A percentile compares a stretch with the other conserved stretches of the same genome.
Conservation (phyloP, 192 early-diverging fungal species). For the Podila epicladia region DNA sequence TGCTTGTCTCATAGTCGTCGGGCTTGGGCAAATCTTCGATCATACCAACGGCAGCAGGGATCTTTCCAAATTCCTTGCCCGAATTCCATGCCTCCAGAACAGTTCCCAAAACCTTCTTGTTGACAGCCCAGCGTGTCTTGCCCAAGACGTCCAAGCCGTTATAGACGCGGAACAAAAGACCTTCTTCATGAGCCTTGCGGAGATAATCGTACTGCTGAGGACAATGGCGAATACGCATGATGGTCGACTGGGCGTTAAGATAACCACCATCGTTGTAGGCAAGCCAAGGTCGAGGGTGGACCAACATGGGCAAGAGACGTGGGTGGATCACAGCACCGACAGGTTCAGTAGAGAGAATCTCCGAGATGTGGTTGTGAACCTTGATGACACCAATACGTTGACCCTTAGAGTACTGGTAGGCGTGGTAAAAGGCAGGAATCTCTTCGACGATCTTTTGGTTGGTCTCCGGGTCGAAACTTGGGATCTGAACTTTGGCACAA, state of each 20-base stretch:
- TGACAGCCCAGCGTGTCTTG: constrained; percentile 87
- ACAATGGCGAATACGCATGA: constrained; percentile 80
- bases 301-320: constrained; percentile 91
- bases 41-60: constrained; percentile 65
- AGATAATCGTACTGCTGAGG: constrained; percentile 84
- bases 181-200: constrained; percentile 78
- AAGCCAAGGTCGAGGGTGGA: constrained; percentile 92
- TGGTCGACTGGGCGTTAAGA: constrained; percentile 70
- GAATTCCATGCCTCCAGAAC: constrained; percentile 91
- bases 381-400: constrained; percentile 80
- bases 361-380: constrained; percentile 71
- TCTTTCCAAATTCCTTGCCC: constrained; percentile 75
- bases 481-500: constrained; percentile 72
- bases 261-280: constrained; percentile 88
- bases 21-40: constrained; percentile 67
- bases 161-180: constrained; percentile 72
- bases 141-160: constrained; percentile 90
- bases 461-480: constrained; percentile 66
- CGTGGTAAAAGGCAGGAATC: constrained; percentile 86
- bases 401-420: constrained; percentile 64
- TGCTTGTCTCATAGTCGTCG: constrained; percentile 68
- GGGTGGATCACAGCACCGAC: constrained; percentile 71
- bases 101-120: constrained; percentile 82
- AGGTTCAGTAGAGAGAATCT: constrained; percentile 70
- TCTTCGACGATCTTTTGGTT: constrained; percentile 62